Evolutionary conservation across 2,329 filamentous ascomycete species (phyloP), one percentile per base, ranked within the genome.

Genomic region (Fusarium annulatum): DNA sequence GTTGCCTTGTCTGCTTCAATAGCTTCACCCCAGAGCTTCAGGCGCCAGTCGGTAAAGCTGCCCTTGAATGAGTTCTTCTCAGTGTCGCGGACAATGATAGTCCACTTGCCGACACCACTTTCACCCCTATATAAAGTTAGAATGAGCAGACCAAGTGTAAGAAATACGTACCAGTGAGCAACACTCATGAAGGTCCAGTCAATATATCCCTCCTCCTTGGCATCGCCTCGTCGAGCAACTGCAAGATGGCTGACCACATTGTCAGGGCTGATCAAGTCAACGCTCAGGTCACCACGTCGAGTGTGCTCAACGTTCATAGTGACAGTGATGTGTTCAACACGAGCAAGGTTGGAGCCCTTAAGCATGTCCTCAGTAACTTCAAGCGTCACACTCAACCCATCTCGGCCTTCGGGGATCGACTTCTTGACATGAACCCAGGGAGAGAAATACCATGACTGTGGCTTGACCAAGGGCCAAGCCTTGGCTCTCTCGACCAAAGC

Each of bases 161-260:
- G 2, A 5, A 10, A 36, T 26, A 83, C 91, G 83, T 87, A 95
- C 93, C 95, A 99, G 81, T 99, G 96, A 72, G 92, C 95, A 42
- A 99, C 96, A 70, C 92, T 97, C 96, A 99, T 99, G 79, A 99
- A 99, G 0, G 96, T 98, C 96, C 96, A 99, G 83, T 98, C 94
- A 42, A 91, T 85, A 81, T 98, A 99, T 14, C 96, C 96, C 28
- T 84, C 82, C 1, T 84, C 80, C 41, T 88, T 88, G 3, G 88
- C 85, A 81, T 99, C 96, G 28, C 89, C 82, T 67, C 88, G 88
- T 73, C 96, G 92, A 4, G 92, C 86, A 18, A 91, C 93, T 9
- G 95, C 93, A 60, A 99, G 89, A 79, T 97, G 92, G 79, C 94
- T 97, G 72, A 94, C 86, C 65, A 98, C 85, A 15, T 94, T 93